Conservation (phyloP, 2,329 filamentous ascomycete genomes). For the Penicillium verrucosum region DNA sequence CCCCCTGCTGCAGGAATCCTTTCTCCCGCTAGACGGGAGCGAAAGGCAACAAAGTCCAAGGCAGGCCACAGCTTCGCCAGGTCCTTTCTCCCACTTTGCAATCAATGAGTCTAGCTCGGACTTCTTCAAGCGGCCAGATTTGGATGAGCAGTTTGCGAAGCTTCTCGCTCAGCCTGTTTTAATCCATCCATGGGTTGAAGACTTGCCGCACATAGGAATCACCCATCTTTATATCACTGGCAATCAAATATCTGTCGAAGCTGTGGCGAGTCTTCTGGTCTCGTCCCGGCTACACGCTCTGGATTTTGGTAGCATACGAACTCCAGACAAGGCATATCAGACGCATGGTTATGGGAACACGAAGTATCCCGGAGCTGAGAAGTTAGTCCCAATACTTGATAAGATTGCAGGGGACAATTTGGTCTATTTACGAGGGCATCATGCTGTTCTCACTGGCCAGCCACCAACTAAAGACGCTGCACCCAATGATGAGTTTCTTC, state of each 20-base stretch:
- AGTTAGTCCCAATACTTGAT: constrained; percentile 52
- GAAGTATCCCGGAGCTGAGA: constrained; percentile 51
- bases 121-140: constrained; percentile 27
- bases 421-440: constrained; percentile 55
- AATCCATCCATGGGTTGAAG: constrained; percentile 54
- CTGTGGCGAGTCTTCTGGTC: constrained; percentile 51
- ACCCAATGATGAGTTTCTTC: constrained; percentile 26
- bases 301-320: constrained; percentile 52
- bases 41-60: neutral
- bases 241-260: constrained; percentile 56
- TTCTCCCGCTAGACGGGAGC: constrained; percentile 30
- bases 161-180: constrained; percentile 50
- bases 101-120: constrained; percentile 11
- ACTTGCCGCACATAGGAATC: constrained; percentile 53
- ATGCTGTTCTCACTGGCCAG: constrained; percentile 52
- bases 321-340: constrained; percentile 27
- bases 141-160: constrained; percentile 51
- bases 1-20: constrained; percentile 51
- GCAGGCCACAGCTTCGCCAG: constrained; percentile 6
- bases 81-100: constrained; percentile 10
- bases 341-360: constrained; percentile 9
- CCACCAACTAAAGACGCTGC: constrained; percentile 31
- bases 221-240: constrained; percentile 60
- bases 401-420: constrained; percentile 48
- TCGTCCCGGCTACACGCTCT: constrained; percentile 54